These are phyloP conservation scores for Puccinia hordei DNA, from an alignment of 1,284 basidiomycete genomes.

Conservation along the genomic window DNA sequence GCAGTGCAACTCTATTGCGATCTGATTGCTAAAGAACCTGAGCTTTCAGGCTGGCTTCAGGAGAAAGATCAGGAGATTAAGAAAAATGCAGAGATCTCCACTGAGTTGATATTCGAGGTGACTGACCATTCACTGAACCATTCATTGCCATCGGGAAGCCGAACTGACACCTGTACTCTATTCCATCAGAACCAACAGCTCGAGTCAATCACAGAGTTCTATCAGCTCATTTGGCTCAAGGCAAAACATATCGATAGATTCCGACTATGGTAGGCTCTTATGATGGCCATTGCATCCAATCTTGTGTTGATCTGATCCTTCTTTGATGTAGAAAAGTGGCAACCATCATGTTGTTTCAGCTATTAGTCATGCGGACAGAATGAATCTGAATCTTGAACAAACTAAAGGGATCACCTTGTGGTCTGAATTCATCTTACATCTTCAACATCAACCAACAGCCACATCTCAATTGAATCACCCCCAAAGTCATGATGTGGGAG, in stretches of 20 bases:
- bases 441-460: constrained; percentile 14
- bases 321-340: not conserved
- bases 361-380: constrained; percentile 32
- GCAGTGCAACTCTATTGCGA: no score
- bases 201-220: constrained; percentile 9
- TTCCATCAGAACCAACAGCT: not conserved
- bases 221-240: constrained; percentile 4
- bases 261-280: constrained; percentile 19
- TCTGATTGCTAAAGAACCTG: no score
- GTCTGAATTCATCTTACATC: constrained; percentile 23
- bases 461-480: not conserved
- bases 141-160: not conserved
- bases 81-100: no score
- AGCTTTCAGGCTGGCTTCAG: no score
- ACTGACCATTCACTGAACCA: not conserved
- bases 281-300: not conserved
- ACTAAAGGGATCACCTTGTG: constrained; percentile 35
- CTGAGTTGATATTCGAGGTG: constrained; percentile 3
- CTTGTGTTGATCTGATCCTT: not conserved
- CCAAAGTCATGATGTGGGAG: not conserved
- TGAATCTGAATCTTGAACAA: constrained; percentile 34
- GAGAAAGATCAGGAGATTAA: no score
- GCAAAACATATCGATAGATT: constrained; percentile 23
- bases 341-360: constrained; percentile 30
- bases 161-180: not conserved